Conservation (phyloP, 371 early-diverging fungal species). For the Syncephalastrum sp. region DNA sequence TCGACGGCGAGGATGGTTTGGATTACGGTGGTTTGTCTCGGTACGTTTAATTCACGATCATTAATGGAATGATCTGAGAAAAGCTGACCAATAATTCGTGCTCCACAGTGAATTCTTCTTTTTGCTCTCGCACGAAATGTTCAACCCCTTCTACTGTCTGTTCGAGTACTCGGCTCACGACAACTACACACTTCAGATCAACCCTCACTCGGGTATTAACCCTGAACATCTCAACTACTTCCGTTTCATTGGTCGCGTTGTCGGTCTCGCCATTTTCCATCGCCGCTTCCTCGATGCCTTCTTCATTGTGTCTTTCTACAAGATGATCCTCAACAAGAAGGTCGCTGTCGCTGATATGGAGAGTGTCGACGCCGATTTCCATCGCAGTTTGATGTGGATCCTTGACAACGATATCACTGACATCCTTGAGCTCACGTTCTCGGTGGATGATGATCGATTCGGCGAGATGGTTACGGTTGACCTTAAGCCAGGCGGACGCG, state of each 20-base stretch:
- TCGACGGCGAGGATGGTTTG: conserved; percentile 97
- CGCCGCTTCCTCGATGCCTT: conserved; percentile 95
- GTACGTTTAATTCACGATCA: conserved; percentile 17
- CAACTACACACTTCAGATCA: conserved; percentile 96
- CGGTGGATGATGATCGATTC: conserved; percentile 91
- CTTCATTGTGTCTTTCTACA: conserved; percentile 95
- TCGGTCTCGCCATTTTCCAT: conserved; percentile 97
- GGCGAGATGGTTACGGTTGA: conserved; percentile 90
- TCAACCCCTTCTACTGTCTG: conserved; percentile 96
- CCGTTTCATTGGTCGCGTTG: conserved; percentile 97
- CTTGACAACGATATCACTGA: conserved; percentile 91
- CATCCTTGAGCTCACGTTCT: conserved; percentile 87
- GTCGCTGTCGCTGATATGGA: conserved; percentile 92
- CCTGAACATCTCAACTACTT: conserved; percentile 99
- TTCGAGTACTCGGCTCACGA: conserved; percentile 98
- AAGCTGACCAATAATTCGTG: neutral
- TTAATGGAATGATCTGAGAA: neutral
- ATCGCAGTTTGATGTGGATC: conserved; percentile 92
- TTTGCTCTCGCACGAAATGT: conserved; percentile 96
- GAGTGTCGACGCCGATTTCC: conserved; percentile 92
- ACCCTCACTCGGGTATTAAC: conserved; percentile 93
- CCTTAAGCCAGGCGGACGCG: conserved; percentile 85
- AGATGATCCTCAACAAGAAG: conserved; percentile 90
- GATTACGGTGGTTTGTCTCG: conserved; percentile 97
- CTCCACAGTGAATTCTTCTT: conserved; percentile 89